phyloP scores from a whole-genome alignment of 352 stramenopile species.

The Phytophthora podocarpi region DNA sequence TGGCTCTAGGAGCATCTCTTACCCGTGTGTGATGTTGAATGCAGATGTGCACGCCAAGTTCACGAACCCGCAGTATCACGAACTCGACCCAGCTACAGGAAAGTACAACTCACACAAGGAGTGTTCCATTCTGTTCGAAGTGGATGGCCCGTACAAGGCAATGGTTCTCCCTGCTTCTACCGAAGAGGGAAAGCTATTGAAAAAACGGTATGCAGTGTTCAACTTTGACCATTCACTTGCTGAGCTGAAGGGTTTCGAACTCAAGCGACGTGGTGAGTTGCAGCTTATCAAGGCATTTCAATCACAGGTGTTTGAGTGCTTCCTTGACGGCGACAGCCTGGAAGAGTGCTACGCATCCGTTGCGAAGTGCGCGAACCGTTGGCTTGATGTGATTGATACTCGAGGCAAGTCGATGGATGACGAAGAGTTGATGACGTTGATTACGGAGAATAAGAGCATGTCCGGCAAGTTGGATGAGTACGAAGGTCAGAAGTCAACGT shows the following conservation, averaged over 20 bases:
- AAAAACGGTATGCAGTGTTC: slow-evolving; percentile 96
- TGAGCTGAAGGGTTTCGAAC: slow-evolving; percentile 95
- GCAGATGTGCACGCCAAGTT: slow-evolving; percentile 98
- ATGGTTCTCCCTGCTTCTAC: slow-evolving; percentile 99
- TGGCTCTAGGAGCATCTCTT: slow-evolving; percentile 92
- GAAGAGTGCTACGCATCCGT: slow-evolving; percentile 97
- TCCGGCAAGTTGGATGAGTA: slow-evolving; percentile 97
- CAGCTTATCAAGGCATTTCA: slow-evolving; percentile 99
- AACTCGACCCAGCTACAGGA: slow-evolving; percentile 57
- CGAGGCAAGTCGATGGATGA: slow-evolving; percentile 94
- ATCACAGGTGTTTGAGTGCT: slow-evolving; percentile 97
- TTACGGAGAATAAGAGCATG: slow-evolving; percentile 99
- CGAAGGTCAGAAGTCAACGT: slow-evolving; percentile 96
- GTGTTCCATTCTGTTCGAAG: slow-evolving; percentile 99
- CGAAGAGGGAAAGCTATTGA: slow-evolving; percentile 98
- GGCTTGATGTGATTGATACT: slow-evolving; percentile 98
- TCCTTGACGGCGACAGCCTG: slow-evolving; percentile 94
- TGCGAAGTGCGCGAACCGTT: slow-evolving; percentile 96
- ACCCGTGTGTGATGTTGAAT: slow-evolving; percentile 99
- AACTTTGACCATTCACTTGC: slow-evolving; percentile 84
- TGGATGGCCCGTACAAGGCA: slow-evolving; percentile 98
- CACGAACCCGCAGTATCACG: slow-evolving; percentile 97
- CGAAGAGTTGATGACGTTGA: slow-evolving; percentile 97
- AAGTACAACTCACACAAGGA: slow-evolving; percentile 95
- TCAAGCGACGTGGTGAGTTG: slow-evolving; percentile 98